Base-by-base conservation (phyloP, 768 basidiomycete species). In the Postia placenta region DNA sequence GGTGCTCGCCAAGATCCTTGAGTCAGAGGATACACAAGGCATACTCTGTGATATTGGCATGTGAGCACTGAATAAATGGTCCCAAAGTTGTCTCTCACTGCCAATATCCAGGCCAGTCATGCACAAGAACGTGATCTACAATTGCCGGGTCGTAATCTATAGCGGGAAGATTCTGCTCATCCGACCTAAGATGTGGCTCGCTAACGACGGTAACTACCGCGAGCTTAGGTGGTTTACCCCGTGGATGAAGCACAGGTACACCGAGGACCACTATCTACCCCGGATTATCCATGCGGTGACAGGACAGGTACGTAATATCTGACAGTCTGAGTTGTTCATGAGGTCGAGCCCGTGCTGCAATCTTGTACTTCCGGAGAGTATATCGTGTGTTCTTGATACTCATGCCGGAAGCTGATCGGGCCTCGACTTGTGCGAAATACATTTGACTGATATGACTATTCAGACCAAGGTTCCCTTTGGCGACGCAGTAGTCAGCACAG, bases 141-240 rank as follows among this genome's bases (percentile, higher is more conserved):
- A 99, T 62, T 96, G 92, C 65, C 85, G 96, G 17, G 75, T 98
- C 28, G 85, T 98, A 63, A 80, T 94, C 37, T 79, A 92, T 61
- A 75, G 93, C 67, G 75, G 81, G 48, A 79, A 90, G 69, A 93
- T 99, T 51, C 69, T 97, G 1, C 81, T 97, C 54, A 98, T 99
- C 55, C 83, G 96, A 20, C 96, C 96, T 0, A 99, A 98, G 72
- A 94, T 99, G 94, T 99, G 96, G 96, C 74, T 99, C 39, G 96
- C 96, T 1, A 98, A 98, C 62, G 92, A 96, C 59, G 96, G 96
- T 3, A 98, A 98, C 62, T 99, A 99, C 65, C 87, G 96, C 56
- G 73, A 75, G 67, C 55, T 69, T 39, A 58, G 87, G 12, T 90
- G 92, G 64, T 99, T 99, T 60, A 92, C 95, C 2, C 93, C 96